Base-by-base conservation (phyloP, 2,329 filamentous ascomycete genomes). In the Microsporum ferrugineum region DNA sequence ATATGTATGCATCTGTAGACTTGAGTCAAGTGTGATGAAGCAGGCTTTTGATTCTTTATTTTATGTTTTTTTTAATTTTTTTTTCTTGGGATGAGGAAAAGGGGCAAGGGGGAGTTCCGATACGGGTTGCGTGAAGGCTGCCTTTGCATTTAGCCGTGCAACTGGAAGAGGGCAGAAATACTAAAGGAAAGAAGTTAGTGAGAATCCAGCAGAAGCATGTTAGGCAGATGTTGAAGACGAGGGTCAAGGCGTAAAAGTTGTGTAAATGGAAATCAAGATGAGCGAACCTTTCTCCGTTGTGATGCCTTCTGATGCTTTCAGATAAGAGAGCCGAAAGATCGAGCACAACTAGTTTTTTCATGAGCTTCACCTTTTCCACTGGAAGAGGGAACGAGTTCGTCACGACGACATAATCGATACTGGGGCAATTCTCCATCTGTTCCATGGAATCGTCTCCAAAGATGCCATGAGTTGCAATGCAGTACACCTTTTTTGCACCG, bases 361-460 rank as follows among this genome's bases (percentile, higher is more conserved):
- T 86, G 62, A 82, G 83, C 66, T 80, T 83, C 38, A 84, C 80
- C 73, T 88, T 86, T 65, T 88, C 84, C 14, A 55, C 8, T 61
- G 87, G 84, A 65, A 99, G 95, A 2, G 94, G 94, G 74, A 97
- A 97, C 61, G 91, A 95, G 77, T 99, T 97, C 38, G 94, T 99
- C 68, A 97, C 91, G 60, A 99, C 85, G 67, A 99, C 92, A 68
- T 87, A 82, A 72, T 96, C 87, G 71, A 99, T 97, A 77, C 90
- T 95, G 68, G 92, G 88, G 79, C 94, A 97, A 57, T 85, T 85
- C 73, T 95, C 87, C 77, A 99, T 84, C 73, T 96, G 89, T 69
- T 91, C 87, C 14, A 99, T 82, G 65, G 88, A 89, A 71, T 96
- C 89, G 53, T 86, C 88, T 27, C 91, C 91, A 73, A 99, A 97